Percentiles rank a stretch among this genome's conserved stretches.
Evolutionary conservation across 805 yeast genomes (phyloP).

Genomic region (Sugiyamaella smithiae): DNA sequence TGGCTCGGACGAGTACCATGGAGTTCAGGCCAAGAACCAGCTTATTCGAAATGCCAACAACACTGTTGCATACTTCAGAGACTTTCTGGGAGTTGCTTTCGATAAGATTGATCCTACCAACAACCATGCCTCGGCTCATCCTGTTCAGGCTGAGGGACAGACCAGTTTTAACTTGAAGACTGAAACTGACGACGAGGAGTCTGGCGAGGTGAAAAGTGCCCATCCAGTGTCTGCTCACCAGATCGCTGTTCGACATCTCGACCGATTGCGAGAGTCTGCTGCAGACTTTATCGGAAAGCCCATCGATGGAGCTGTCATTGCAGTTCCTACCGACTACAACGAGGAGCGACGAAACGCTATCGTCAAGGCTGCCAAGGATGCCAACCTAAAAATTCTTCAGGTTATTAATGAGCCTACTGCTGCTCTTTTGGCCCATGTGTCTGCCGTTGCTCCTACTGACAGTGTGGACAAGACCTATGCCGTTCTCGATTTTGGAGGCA

Average conservation of each 20-base stretch:
- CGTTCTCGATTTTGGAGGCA: slow-evolving; percentile 96
- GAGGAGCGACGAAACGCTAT: slow-evolving; percentile 68
- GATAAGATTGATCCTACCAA: slow-evolving; percentile 65
- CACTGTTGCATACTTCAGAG: slow-evolving; percentile 91
- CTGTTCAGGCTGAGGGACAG: slow-evolving; percentile 59
- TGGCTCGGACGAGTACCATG: slow-evolving; percentile 95
- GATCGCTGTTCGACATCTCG: slow-evolving; percentile 78
- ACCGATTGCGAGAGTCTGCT: slow-evolving; percentile 81
- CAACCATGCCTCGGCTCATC: slow-evolving; percentile 64
- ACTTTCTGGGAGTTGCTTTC: slow-evolving; percentile 76
- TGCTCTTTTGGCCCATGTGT: slow-evolving; percentile 78
- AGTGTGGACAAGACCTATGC: slow-evolving; percentile 71
- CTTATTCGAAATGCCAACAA: slow-evolving; percentile 82
- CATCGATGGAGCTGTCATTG: slow-evolving; percentile 78
- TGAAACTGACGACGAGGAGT: slow-evolving; percentile 45
- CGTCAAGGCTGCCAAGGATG: slow-evolving; percentile 56
- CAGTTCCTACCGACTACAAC: slow-evolving; percentile 87
- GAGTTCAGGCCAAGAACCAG: slow-evolving; percentile 93
- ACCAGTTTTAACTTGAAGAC: slow-evolving; percentile 57
- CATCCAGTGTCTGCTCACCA: slow-evolving; percentile 70
- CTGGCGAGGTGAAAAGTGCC: slow-evolving; percentile 26
- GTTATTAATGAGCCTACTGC: slow-evolving; percentile 90
- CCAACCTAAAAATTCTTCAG: slow-evolving; percentile 80
- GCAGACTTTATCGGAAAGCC: slow-evolving; percentile 83
- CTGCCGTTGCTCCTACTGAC: slow-evolving; percentile 28